Percentiles rank a stretch among this genome's conserved stretches.
phyloP scores from a whole-genome alignment of 2,329 filamentous ascomycete species.

The Fusarium avenaceum region DNA sequence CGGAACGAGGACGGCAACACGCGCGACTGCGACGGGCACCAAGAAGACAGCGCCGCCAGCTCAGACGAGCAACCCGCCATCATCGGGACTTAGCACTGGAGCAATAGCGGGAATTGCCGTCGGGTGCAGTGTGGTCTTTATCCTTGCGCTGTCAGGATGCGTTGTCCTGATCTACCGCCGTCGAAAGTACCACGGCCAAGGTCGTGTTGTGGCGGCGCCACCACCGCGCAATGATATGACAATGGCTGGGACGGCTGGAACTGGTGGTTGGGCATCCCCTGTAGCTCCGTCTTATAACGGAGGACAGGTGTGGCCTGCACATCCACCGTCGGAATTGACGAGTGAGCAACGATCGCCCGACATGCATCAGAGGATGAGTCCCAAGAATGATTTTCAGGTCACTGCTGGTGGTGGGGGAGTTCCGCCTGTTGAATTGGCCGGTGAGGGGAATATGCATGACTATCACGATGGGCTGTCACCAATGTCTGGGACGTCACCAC shows the following conservation, averaged over 20 bases:
- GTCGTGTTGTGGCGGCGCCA: constrained; percentile 18
- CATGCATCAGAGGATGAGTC: no score
- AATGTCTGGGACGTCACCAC: no score
- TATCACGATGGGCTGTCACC: no score
- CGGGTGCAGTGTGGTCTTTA: neutral
- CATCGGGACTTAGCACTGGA: neutral
- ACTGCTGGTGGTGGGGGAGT: no score
- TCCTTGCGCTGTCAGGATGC: constrained; percentile 5
- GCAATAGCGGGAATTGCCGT: constrained; percentile 23
- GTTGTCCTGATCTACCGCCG: neutral
- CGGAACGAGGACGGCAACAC: constrained; percentile 8
- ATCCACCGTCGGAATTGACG: no score
- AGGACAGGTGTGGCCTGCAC: no score
- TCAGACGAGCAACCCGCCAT: neutral
- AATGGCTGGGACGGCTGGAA: neutral
- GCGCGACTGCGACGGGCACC: constrained; percentile 3
- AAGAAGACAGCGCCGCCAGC: neutral
- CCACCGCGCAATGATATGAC: neutral
- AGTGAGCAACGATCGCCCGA: no score
- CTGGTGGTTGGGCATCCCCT: no score
- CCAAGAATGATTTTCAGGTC: no score
- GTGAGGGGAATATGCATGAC: no score
- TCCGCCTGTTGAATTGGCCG: no score
- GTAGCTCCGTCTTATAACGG: no score
- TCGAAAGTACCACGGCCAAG: constrained; percentile 12